phyloP scores from a whole-genome alignment of 805 yeast genomes.

The Candida oleophila region DNA sequence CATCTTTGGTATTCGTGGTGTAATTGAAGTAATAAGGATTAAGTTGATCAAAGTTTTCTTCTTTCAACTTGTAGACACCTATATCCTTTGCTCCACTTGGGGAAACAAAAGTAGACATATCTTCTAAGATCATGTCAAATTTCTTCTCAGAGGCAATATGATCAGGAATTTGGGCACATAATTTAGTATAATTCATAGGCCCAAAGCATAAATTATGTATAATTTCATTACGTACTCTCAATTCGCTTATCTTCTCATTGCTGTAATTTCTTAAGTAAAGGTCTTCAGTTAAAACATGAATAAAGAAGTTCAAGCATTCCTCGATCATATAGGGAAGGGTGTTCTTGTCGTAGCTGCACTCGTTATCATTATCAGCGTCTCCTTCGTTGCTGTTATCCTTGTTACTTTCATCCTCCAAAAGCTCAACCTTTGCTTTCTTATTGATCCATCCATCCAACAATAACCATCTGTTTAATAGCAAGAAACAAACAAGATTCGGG shows the following conservation, averaged over 20 bases:
- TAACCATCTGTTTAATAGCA: slow-evolving; percentile 71
- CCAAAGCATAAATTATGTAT: slow-evolving; percentile 80
- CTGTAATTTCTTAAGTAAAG: slow-evolving; percentile 50
- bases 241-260: slow-evolving; percentile 48
- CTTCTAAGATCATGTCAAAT: slow-evolving; percentile 54
- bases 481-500: slow-evolving; percentile 55
- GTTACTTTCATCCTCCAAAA: background rate
- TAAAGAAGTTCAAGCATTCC: slow-evolving; percentile 70
- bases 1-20: slow-evolving; percentile 76
- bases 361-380: too few relatives aligned
- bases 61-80: slow-evolving; percentile 38
- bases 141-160: slow-evolving; percentile 68
- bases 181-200: slow-evolving; percentile 66
- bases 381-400: too few relatives aligned
- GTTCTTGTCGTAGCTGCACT: slow-evolving; percentile 42
- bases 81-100: slow-evolving; percentile 36
- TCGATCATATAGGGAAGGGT: slow-evolving; percentile 67
- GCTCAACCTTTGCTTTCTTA: background rate
- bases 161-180: slow-evolving; percentile 72
- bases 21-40: slow-evolving; percentile 79
- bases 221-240: slow-evolving; percentile 65
- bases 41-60: slow-evolving; percentile 29
- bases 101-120: slow-evolving; percentile 30
- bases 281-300: slow-evolving; percentile 68
- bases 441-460: slow-evolving; percentile 37